Base-by-base conservation (phyloP, 73 alveolate species). In the Breviolum minutum region DNA sequence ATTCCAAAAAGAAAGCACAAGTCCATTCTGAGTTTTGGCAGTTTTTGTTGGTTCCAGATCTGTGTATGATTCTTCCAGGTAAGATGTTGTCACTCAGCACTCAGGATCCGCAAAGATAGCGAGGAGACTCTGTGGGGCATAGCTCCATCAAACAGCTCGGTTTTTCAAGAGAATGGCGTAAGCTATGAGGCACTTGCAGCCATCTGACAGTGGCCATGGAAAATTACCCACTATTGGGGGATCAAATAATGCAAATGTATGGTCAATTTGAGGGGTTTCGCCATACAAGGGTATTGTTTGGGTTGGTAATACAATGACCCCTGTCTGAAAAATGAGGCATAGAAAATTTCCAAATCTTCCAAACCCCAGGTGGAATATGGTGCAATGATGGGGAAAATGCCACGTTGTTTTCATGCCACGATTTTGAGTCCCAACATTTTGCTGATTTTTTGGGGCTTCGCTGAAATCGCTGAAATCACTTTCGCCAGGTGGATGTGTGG, bases 121-220 rank as follows among this genome's bases (percentile, higher is more conserved):
- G n/a, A 14, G 29, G 92, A 83, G 92, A 83, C 92, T 6, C 73
- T 83, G 22, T 83, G 92, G 92, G 92, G 92, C 5, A 22, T 17
- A 16, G 70, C 71, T 11, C 73, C 92, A 16, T 22, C 63, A 54
- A 61, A 83, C n/a, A 61, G 66, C 29, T 32, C 73, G 26, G 24
- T 54, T 54, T 83, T 83, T 24, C 73, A 32, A 71, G 92, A 83
- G 74, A 32, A 83, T 61, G 92, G 92, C n/a, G 73, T 83, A 22
- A 0, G 19, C 60, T 83, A 83, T 24, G 92, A 83, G 92, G 92
- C 91, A 0, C 10, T 17, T 2, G 17, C 24, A 14, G 24, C 74
- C 74, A 66, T 66, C 17, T 66, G 17, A 11, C 74, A 66, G 74
- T 11, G 74, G 11, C 17, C 24, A 66, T 13, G 11, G 11, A 13